Evolutionary conservation across 805 yeast species (phyloP).

Genomic region (Yamadazyma sp.): DNA sequence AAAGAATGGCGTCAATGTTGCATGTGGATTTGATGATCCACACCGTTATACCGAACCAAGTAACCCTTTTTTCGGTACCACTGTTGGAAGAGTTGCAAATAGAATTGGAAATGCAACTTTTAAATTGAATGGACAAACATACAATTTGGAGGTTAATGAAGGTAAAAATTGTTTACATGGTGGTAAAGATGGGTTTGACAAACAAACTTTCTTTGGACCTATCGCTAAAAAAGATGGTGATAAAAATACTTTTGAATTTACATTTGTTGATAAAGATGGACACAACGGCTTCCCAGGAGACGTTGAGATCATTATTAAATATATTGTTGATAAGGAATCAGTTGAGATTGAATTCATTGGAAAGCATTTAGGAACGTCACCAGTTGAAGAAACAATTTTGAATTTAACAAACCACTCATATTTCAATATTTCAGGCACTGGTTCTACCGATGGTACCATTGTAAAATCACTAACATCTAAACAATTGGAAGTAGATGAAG

Average conservation of each 20-base stretch:
- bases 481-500: slow-evolving; percentile 40
- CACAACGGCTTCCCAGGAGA: slow-evolving; percentile 63
- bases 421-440: slow-evolving; percentile 44
- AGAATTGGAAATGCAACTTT: slow-evolving; percentile 48
- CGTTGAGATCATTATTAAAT: slow-evolving; percentile 44
- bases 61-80: slow-evolving; percentile 59
- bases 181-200: slow-evolving; percentile 52
- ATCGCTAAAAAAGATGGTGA: slow-evolving; percentile 35
- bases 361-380: slow-evolving; percentile 29
- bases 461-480: slow-evolving; percentile 36
- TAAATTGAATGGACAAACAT: slow-evolving; percentile 36
- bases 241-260: slow-evolving; percentile 27
- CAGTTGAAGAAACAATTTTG: slow-evolving; percentile 45
- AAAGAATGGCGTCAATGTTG: slow-evolving; percentile 38
- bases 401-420: slow-evolving; percentile 63
- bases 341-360: slow-evolving; percentile 47
- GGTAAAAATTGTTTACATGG: slow-evolving; percentile 48
- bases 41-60: slow-evolving; percentile 24
- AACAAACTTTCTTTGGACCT: slow-evolving; percentile 52
- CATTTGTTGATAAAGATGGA: slow-evolving; percentile 43
- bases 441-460: slow-evolving; percentile 29
- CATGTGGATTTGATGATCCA: slow-evolving; percentile 36
- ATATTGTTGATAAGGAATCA: slow-evolving; percentile 37
- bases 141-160: slow-evolving; percentile 43
- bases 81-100: slow-evolving; percentile 66